Base-by-base conservation (phyloP, 2,329 filamentous ascomycete genomes). In the Thielaviopsis populi region DNA sequence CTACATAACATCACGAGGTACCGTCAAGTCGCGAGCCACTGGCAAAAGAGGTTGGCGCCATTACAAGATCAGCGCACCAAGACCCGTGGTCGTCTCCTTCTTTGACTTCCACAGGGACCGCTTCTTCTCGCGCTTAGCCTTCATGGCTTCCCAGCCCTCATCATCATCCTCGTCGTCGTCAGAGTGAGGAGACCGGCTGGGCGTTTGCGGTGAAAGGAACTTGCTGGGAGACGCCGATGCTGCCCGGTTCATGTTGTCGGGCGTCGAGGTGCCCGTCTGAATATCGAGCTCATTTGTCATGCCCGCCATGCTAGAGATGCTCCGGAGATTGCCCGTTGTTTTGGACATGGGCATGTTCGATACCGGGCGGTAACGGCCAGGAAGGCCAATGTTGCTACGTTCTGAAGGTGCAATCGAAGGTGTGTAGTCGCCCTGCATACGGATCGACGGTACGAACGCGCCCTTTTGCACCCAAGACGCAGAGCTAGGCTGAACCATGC, bases 391-490 rank as follows among this genome's bases (percentile, higher is more conserved):
- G 72, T 95, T 97, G 78, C 91, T 97, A 67, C 94, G 87, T 76
- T 97, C 94, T 4, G 90, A 96, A 0, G 94, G 94, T 1, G 94
- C 92, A 68, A 99, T 95, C 0, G 92, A 97, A 0, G 91, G 85
- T 0, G 91, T 82, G 74, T 97, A 97, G 8, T 83, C 84, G 61
- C 74, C 74, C 73, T 75, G 78, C 63, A 73, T 69, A 64, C 73
- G 74, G 61, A 82, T 77, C 13, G 80, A 82, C 3, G 80, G 79
- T 17, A 79, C 74, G 68, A 78, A 81, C 19, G 72, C 68, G 42
- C 74, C 71, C 30, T 74, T 77, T 64, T 80, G 79, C 56, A 84
- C 75, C 67, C 77, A 83, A 1, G 83, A 81, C 8, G 78, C 74
- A 24, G 80, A 78, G 70, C 78, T 84, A 8, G 87, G 86, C 69